Evolutionary conservation across 2,329 filamentous ascomycete genomes (phyloP).

Genomic region (Aspergillus sojae): DNA sequence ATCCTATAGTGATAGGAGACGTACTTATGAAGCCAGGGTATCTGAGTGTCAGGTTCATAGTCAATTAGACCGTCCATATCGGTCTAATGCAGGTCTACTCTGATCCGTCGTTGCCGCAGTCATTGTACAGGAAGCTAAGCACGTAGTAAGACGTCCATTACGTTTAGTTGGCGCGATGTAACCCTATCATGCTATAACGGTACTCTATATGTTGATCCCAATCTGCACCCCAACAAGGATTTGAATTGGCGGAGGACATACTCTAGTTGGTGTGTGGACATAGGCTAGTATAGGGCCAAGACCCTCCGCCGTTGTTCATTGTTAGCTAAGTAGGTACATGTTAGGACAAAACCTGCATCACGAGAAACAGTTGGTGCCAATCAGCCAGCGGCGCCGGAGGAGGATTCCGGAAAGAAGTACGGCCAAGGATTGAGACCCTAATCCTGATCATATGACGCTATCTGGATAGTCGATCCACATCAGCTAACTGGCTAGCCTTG

Average conservation of each 20-base stretch:
- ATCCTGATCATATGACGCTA: background rate
- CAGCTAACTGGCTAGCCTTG: too few relatives aligned
- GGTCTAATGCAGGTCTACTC: background rate
- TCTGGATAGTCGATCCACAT: background rate
- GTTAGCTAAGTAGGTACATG: background rate
- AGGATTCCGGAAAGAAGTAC: too few relatives aligned
- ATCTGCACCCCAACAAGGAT: too few relatives aligned
- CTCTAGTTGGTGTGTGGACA: background rate
- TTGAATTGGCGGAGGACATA: too few relatives aligned
- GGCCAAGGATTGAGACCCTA: background rate
- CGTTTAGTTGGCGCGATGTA: background rate
- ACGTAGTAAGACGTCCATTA: background rate
- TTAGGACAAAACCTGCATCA: background rate
- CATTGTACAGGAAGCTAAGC: background rate
- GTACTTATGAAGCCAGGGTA: too few relatives aligned
- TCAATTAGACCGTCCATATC: too few relatives aligned
- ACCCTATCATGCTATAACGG: background rate
- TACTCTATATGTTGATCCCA: background rate
- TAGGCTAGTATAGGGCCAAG: background rate
- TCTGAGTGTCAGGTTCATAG: too few relatives aligned
- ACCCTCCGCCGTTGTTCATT: background rate
- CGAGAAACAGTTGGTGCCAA: background rate
- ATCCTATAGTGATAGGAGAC: too few relatives aligned
- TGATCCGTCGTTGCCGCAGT: background rate
- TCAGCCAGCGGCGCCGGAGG: background rate